phyloP scores from a whole-genome alignment of 148 eudicot species.

The Polygonum maritimum region DNA sequence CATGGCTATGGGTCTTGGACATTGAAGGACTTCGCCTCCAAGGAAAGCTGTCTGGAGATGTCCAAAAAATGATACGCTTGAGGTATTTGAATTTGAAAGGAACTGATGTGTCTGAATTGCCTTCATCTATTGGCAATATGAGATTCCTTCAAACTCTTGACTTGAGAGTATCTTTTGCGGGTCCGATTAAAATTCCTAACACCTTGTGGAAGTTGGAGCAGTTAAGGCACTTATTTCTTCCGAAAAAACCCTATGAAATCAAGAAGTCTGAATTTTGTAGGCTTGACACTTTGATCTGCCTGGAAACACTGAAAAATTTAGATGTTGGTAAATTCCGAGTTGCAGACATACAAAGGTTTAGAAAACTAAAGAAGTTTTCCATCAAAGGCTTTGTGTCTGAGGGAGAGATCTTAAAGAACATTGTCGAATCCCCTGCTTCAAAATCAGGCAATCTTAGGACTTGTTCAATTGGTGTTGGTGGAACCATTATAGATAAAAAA shows the following conservation, averaged over 20 bases:
- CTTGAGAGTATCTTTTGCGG: slow-evolving; percentile 18
- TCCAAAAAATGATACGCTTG: slow-evolving; percentile 26
- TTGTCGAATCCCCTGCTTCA: background rate
- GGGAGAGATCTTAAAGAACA: slow-evolving; percentile 15
- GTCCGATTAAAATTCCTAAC: slow-evolving; percentile 20
- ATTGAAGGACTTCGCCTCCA: slow-evolving; percentile 16
- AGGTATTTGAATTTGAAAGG: slow-evolving; percentile 36
- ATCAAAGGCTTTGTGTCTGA: slow-evolving; percentile 11
- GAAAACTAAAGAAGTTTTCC: slow-evolving; percentile 21
- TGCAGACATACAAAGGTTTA: slow-evolving; percentile 23
- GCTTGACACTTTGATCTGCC: slow-evolving; percentile 13
- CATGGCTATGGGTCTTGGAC: slow-evolving; percentile 24
- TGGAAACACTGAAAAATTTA: slow-evolving; percentile 27
- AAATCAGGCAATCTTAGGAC: slow-evolving; percentile 8
- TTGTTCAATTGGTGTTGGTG: background rate
- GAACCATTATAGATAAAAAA: slow-evolving; percentile 9
- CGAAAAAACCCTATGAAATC: slow-evolving; percentile 15
- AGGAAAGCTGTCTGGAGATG: slow-evolving; percentile 20
- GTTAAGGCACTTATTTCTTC: slow-evolving; percentile 38
- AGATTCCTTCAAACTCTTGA: slow-evolving; percentile 41
- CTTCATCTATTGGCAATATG: slow-evolving; percentile 28
- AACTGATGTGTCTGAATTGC: slow-evolving; percentile 14
- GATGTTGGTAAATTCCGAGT: slow-evolving; percentile 13
- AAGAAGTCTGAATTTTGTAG: slow-evolving; percentile 17
- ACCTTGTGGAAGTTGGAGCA: slow-evolving; percentile 23